Base-by-base conservation (phyloP, 1,284 basidiomycete species). In the Hypsizygus ulmarius region DNA sequence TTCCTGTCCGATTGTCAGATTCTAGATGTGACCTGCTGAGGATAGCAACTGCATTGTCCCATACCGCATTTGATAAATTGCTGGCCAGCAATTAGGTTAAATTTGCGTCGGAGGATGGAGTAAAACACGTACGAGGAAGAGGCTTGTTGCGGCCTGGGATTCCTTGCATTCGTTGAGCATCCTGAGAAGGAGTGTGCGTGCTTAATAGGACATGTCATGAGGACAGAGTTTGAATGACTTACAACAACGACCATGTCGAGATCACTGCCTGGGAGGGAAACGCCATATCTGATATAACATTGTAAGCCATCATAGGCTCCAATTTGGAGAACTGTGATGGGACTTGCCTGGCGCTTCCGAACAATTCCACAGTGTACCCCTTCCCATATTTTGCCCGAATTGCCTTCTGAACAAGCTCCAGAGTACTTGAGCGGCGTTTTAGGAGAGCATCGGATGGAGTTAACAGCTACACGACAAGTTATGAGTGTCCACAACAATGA, bases 221-320 rank as follows among this genome's bases (percentile, higher is more conserved):
- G 33, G 4, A 12, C 29, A 14, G 7, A 30, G 28, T 10, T 21
- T 8, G 10, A 12, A 9, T 19, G 25, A 62, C 74, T 50, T 40
- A 79, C 78, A n/a, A 77, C 50, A 36, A 79, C 60, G 16, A 79
- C 71, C 42, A 80, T 51, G 56, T 80, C 78, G 42, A 80, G 58
- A 54, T 80, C 78, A 53, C 74, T 74, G 3, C 43, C 53, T 0
- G 56, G 34, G 30, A 63, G 59, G 16, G 69, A 66, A 21, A 74
- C 64, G 12, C 75, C 73, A 57, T 78, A 78, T 34, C 68, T 68
- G 33, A 45, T 39, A 30, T 32, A 9, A 39, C 6, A n/a, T 3
- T 25, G 7, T 25, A 25, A 25, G 21, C 21, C 21, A 25, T 25
- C 21, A 25, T 25, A 4, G 27, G 18, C 12, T 15, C 19, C 14